A percentile compares a stretch with the other conserved stretches of the same genome.
phyloP scores from a whole-genome alignment of 192 early-diverging fungal species.

The Mortierella hygrophila region DNA sequence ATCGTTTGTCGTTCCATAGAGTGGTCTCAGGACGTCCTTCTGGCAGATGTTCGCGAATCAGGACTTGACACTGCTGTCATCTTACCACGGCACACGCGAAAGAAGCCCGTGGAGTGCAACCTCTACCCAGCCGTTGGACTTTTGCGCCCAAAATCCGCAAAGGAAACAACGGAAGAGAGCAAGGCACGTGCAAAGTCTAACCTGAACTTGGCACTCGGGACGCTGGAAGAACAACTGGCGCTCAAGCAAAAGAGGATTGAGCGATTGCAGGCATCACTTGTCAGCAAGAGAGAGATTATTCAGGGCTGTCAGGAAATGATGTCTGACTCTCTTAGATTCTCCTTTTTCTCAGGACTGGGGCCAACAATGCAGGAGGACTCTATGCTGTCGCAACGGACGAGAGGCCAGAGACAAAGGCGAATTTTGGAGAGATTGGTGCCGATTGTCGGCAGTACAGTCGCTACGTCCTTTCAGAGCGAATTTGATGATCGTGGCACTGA shows the following conservation, averaged over 20 bases:
- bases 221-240: conserved; percentile 19
- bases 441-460: conserved; percentile 19
- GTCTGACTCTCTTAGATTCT: neutral
- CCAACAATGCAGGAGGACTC: neutral
- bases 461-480: neutral
- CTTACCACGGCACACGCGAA: neutral
- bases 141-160: neutral
- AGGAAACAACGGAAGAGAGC: neutral
- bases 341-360: conserved; percentile 7
- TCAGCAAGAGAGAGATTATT: conserved; percentile 27
- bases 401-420: conserved; percentile 10
- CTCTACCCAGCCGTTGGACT: conserved; percentile 10
- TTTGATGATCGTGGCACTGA: neutral
- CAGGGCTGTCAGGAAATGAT: conserved; percentile 25
- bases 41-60: conserved; percentile 12
- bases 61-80: conserved; percentile 13
- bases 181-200: neutral
- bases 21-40: conserved; percentile 11
- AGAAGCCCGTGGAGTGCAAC: neutral
- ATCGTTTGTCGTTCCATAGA: neutral
- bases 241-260: conserved; percentile 6
- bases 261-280: conserved; percentile 6
- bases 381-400: neutral
- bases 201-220: conserved; percentile 2
- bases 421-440: conserved; percentile 22